Evolutionary conservation across 2,329 filamentous ascomycete genomes (phyloP).

Genomic region (Sporothrix humicola): DNA sequence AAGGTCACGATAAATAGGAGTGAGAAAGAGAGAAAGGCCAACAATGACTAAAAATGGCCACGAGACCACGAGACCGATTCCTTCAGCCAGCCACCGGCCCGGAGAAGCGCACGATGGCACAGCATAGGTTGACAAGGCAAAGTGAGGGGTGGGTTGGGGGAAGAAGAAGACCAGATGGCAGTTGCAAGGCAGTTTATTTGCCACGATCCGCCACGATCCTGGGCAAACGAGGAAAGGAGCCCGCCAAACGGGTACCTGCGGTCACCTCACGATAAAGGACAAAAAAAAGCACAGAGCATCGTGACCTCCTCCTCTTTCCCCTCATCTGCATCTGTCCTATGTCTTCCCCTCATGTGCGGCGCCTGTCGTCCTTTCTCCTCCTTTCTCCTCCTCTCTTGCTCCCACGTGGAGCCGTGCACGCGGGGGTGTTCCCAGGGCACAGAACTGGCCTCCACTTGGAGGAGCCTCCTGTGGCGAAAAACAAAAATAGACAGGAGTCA

Average conservation of each 20-base stretch:
- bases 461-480: slow-evolving; percentile 21
- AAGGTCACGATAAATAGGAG: neutral
- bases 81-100: slow-evolving; percentile 12
- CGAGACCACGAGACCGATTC: neutral
- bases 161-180: neutral
- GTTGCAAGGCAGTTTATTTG: neutral
- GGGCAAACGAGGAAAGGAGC: neutral
- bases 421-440: slow-evolving; percentile 18
- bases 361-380: slow-evolving; percentile 6
- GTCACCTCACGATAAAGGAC: neutral
- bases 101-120: slow-evolving; percentile 12
- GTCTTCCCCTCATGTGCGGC: slow-evolving; percentile 4
- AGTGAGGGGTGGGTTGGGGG: slow-evolving; percentile 6
- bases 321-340: neutral
- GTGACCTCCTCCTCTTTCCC: slow-evolving; percentile 19
- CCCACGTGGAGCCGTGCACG: slow-evolving; percentile 26
- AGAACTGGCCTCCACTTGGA: slow-evolving; percentile 2
- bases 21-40: neutral
- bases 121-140: slow-evolving; percentile 1
- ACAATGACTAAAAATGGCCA: neutral
- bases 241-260: neutral
- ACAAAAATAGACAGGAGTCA: neutral
- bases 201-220: neutral
- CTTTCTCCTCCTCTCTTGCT: slow-evolving; percentile 22
- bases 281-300: neutral